Conservation (phyloP, 768 basidiomycete species). For the Paxillus involutus region DNA sequence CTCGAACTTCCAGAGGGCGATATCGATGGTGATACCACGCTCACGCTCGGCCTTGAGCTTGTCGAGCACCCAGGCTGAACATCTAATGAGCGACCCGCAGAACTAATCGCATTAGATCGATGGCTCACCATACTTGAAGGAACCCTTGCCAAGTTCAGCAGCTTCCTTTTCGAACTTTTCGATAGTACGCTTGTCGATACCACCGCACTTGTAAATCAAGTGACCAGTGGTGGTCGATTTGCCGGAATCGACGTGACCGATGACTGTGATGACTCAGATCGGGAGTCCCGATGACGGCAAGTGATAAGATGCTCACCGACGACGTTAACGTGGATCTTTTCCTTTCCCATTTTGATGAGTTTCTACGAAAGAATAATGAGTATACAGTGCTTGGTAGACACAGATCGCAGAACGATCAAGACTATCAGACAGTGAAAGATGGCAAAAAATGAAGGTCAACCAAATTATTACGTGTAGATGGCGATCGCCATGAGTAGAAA, state of each 20-base stretch:
- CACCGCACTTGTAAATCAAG: conserved; percentile 99
- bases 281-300: conserved; percentile 8
- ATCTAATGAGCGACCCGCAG: conserved; percentile 24
- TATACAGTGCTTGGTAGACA: not conserved
- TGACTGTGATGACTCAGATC: conserved; percentile 58
- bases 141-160: conserved; percentile 99
- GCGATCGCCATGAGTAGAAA: conserved; percentile 2
- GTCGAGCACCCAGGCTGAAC: conserved; percentile 97
- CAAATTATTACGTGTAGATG: conserved; percentile 24
- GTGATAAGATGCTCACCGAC: conserved; percentile 66
- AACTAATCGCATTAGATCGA: conserved; percentile 15
- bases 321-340: conserved; percentile 96
- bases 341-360: conserved; percentile 88
- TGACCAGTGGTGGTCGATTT: conserved; percentile 99
- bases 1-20: conserved; percentile 99
- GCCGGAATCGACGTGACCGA: conserved; percentile 99
- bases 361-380: conserved; percentile 37
- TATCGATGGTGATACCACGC: conserved; percentile 99
- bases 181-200: conserved; percentile 99
- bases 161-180: conserved; percentile 99
- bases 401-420: conserved; percentile 26
- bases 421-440: conserved; percentile 5
- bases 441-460: conserved; percentile 18
- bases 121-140: conserved; percentile 90
- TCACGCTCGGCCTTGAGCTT: conserved; percentile 99